phyloP scores from a whole-genome alignment of 768 basidiomycete species.

The Amyloporia xantha region DNA sequence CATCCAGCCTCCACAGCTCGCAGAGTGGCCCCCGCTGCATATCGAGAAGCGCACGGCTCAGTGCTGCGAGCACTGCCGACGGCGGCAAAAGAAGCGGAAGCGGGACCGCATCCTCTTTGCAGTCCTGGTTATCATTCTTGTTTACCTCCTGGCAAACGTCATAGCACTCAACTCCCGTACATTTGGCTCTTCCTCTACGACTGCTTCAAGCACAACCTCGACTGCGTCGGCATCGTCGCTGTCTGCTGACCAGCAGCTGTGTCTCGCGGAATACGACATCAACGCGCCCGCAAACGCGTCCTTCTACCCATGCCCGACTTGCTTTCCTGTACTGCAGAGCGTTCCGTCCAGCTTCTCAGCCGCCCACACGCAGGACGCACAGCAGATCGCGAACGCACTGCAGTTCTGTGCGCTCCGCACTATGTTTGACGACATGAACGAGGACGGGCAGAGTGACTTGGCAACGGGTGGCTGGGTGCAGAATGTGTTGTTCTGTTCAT shows the following conservation, averaged over 20 bases:
- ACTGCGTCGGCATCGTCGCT: conserved; percentile 24
- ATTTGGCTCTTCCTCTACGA: conserved; percentile 4
- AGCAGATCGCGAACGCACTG: conserved; percentile 28
- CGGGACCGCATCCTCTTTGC: conserved; percentile 26
- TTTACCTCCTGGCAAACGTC: conserved; percentile 36
- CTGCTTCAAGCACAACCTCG: background rate
- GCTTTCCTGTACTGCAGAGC: conserved; percentile 33
- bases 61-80: conserved; percentile 19
- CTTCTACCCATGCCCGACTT: conserved; percentile 41
- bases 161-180: conserved; percentile 33
- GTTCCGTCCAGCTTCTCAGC: conserved; percentile 30
- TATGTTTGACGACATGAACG: conserved; percentile 33
- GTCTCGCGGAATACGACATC: conserved; percentile 38
- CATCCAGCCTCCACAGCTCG: conserved; percentile 16
- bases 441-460: conserved; percentile 32
- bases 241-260: conserved; percentile 35
- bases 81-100: conserved; percentile 22
- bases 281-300: conserved; percentile 37
- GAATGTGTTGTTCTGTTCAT: conserved; percentile 38
- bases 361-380: conserved; percentile 27
- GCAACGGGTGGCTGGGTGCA: conserved; percentile 39
- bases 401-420: conserved; percentile 45
- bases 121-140: conserved; percentile 32
- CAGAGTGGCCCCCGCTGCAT: conserved; percentile 34
- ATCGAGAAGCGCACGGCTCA: conserved; percentile 27